These are phyloP conservation scores for Beauveria sp. DNA, from an alignment of 2,329 filamentous ascomycete genomes.

Conservation along the genomic window DNA sequence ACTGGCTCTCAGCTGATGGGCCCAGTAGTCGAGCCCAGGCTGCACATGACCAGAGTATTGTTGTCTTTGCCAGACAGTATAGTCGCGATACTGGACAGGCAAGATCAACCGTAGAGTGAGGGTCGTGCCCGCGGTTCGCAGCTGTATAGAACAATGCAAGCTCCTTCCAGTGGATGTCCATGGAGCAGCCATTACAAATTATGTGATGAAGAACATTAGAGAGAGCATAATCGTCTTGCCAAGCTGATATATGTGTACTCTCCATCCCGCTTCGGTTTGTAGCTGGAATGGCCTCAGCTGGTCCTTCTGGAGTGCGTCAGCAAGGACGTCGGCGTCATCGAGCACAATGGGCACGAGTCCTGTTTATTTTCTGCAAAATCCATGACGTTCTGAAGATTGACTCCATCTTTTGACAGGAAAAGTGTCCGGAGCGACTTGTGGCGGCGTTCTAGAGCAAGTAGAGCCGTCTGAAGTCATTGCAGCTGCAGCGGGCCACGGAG, in stretches of 20 bases:
- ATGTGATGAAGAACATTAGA: constrained; percentile 11
- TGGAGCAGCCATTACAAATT: constrained; percentile 5
- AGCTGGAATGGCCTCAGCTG: constrained; percentile 18
- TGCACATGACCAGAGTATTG: constrained; percentile 9
- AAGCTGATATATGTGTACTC: constrained; percentile 12
- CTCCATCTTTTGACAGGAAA: not conserved
- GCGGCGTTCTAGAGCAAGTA: constrained; percentile 10
- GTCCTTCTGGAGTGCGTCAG: constrained; percentile 5
- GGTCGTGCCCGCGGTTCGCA: constrained; percentile 12
- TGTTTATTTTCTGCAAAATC: not conserved
- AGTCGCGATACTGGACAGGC: constrained; percentile 21
- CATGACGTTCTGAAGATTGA: not conserved
- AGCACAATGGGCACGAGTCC: not conserved
- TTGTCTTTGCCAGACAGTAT: constrained; percentile 16
- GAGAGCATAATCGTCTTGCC: constrained; percentile 13
- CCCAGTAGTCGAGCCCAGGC: constrained; percentile 16
- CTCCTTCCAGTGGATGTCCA: constrained; percentile 11
- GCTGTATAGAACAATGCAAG: constrained; percentile 14
- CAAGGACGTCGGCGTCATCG: not conserved
- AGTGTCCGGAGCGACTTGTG: constrained; percentile 13
- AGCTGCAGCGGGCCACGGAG: constrained; percentile 10
- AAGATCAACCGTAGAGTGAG: constrained; percentile 13
- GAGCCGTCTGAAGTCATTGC: not conserved
- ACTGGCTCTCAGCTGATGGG: constrained; percentile 9
- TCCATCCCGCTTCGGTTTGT: constrained; percentile 16